phyloP scores from a whole-genome alignment of 78 protist genomes.

The Goniomonas avonlea region DNA sequence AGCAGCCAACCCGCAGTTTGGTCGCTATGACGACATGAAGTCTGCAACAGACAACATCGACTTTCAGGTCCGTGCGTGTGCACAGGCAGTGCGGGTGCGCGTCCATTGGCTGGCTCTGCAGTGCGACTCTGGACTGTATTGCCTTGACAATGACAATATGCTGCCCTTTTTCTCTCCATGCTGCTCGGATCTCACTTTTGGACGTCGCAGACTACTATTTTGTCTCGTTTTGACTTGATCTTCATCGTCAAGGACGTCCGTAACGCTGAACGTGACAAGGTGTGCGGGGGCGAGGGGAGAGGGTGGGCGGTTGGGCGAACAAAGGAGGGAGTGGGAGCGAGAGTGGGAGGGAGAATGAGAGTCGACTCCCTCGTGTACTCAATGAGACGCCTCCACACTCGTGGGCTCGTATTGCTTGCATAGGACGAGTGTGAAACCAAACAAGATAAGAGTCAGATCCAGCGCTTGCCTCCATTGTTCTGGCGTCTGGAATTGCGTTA shows the following conservation, averaged over 20 bases:
- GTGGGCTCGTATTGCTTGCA: too few species aligned
- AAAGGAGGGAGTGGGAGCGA: neutral
- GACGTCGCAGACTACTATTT: slow-evolving; percentile 86
- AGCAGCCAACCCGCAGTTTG: slow-evolving; percentile 98
- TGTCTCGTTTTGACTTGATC: slow-evolving; percentile 98
- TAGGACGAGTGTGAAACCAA: slow-evolving; percentile 3
- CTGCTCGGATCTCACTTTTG: too few species aligned
- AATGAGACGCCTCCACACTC: neutral
- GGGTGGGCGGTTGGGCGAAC: neutral
- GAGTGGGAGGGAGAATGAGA: neutral
- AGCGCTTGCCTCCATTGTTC: neutral
- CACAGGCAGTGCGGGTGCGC: too few species aligned
- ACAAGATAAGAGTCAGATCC: neutral
- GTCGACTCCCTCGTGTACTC: neutral
- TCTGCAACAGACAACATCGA: slow-evolving; percentile 55
- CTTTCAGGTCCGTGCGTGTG: slow-evolving; percentile 35
- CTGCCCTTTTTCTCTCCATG: too few species aligned
- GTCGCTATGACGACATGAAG: slow-evolving; percentile 86
- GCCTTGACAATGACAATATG: too few species aligned
- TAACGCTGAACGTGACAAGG: slow-evolving; percentile 60
- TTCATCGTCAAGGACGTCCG: slow-evolving; percentile 79
- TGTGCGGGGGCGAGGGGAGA: neutral
- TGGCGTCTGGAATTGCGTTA: too few species aligned
- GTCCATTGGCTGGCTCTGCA: too few species aligned
- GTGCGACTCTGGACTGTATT: too few species aligned